Evolutionary conservation across 768 basidiomycete species (phyloP).

Genomic region (Aureoboletus auriporus): DNA sequence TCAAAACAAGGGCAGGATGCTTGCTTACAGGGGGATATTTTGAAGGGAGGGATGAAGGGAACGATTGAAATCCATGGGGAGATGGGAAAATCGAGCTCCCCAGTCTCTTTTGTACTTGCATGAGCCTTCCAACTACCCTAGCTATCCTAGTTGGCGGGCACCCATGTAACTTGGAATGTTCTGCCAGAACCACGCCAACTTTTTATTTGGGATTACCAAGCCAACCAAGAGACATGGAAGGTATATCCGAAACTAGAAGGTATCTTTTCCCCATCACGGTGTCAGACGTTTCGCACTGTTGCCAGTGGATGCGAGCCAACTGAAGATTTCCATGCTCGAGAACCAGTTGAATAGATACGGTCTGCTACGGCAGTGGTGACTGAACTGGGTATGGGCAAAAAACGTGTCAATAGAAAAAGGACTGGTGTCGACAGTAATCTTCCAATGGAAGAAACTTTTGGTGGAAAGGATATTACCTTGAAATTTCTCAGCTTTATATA

Average conservation of each 20-base stretch:
- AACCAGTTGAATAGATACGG: background rate
- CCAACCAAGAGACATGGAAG: background rate
- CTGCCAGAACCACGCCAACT: background rate
- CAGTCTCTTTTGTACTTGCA: background rate
- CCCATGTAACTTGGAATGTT: background rate
- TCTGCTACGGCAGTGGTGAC: no score
- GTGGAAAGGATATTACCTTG: no score
- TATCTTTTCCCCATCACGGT: background rate
- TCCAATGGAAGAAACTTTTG: no score
- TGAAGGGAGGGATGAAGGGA: background rate
- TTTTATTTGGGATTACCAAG: background rate
- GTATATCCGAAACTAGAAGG: background rate
- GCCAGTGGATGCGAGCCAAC: background rate
- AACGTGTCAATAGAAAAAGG: no score
- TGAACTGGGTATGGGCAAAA: no score
- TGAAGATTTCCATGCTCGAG: no score
- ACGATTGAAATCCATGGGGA: background rate
- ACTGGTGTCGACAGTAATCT: no score
- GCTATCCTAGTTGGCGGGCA: conserved; percentile 1
- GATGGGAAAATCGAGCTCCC: background rate
- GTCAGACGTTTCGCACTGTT: background rate
- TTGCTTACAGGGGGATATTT: background rate
- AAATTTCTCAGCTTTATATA: no score
- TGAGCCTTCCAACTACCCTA: conserved; percentile 8
- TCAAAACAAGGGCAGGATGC: no score